Evolutionary conservation across 441 rosid species (phyloP), one percentile per base, ranked within the genome.

Genomic region (Syzygium syzygioides): DNA sequence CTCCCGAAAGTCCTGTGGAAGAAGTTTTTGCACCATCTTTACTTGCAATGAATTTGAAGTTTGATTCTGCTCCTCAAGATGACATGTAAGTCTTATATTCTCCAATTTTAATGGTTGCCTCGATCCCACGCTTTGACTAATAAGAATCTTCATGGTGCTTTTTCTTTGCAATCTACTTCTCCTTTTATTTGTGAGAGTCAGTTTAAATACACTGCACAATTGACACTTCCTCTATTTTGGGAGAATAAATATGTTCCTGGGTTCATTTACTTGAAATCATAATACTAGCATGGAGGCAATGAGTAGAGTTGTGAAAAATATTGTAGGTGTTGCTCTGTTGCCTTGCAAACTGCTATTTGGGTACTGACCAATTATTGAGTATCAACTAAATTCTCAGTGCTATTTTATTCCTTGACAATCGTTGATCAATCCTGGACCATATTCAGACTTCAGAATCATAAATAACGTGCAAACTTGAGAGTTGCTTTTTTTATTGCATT

Each of bases 11-110:
- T 87, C 94, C 95, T 50, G 53, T 89, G 87, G 97, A 97, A 88
- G 97, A 94, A 93, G 94, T 91, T 88, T 89, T 94, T 89, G 95
- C 96, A 53, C 99, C 98, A 45, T 94, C 99, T 6, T 64, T 93
- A 48, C 93, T 91, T 88, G 93, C 96, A 80, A 92, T 91, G 96
- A 97, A 94, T 91, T 94, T 96, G 90, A 96, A 95, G 93, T 91
- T 94, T 71, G 96, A 93, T 91, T 93, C 95, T 88, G 94, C 92
- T 86, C 94, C 94, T 89, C 91, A 87, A 62, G 94, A 93, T 90
- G 96, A 94, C 57, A 87, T 37, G 98, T 94, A 90, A 90, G 94
- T 89, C 54, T 84, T 85, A 71, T 89, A 87, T 48, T 79, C 64
- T 41, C 41, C 52, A 45, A 53, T 62, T 62, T 30, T 52, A 34